Conservation (phyloP, 2,329 filamentous ascomycete species). For the Botrytis deweyae region DNA sequence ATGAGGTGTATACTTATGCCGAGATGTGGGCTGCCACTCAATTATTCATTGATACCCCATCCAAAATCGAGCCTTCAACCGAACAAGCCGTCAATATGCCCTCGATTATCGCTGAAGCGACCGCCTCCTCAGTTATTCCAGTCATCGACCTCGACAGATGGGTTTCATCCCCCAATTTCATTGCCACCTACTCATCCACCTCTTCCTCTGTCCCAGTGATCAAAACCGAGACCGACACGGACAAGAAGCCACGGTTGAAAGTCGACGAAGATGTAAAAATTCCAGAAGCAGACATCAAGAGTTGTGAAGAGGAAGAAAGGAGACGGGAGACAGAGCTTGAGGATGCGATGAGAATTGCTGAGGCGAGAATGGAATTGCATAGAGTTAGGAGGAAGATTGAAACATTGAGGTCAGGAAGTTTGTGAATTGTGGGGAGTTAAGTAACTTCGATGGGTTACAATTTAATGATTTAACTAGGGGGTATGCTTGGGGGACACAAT, state of each 20-base stretch:
- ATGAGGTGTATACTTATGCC: neutral
- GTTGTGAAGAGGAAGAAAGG: neutral
- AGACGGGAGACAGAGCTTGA: neutral
- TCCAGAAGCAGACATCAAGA: neutral
- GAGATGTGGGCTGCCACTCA: no score
- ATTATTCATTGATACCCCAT: no score
- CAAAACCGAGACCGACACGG: neutral
- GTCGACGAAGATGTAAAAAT: neutral
- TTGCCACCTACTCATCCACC: neutral
- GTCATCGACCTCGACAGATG: neutral
- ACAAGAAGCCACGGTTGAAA: neutral
- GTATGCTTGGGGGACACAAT: neutral
- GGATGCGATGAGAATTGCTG: constrained; percentile 3
- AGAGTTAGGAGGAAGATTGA: neutral
- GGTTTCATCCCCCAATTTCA: neutral
- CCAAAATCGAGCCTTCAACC: neutral
- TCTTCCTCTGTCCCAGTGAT: neutral
- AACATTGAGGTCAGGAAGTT: neutral
- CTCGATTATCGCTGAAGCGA: no score
- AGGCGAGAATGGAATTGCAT: constrained; percentile 1
- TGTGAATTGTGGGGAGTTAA: neutral
- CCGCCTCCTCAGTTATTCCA: neutral
- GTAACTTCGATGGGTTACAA: no score
- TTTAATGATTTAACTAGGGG: neutral
- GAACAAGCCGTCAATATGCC: no score